These are phyloP conservation scores for Drosera spatulata DNA, from an alignment of 179 eudicot genomes.

Conservation along the genomic window DNA sequence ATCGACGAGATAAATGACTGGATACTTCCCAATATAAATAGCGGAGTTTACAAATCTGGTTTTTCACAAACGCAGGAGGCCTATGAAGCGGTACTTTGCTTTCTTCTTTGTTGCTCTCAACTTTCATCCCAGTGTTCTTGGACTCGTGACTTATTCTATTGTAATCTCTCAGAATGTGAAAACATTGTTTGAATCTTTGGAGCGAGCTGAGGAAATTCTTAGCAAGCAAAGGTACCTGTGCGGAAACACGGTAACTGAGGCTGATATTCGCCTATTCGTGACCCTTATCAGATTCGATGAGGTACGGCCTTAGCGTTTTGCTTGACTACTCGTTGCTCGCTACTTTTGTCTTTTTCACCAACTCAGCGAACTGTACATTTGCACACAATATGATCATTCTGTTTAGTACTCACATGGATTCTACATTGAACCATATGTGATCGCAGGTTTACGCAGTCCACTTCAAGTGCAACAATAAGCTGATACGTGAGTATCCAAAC, in stretches of 20 bases:
- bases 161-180: slow-evolving; percentile 43
- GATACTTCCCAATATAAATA: slow-evolving; percentile 62
- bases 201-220: slow-evolving; percentile 82
- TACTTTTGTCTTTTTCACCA: too few relatives aligned
- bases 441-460: slow-evolving; percentile 82
- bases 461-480: slow-evolving; percentile 93
- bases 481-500: slow-evolving; percentile 69
- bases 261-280: slow-evolving; percentile 83
- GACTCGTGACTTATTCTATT: too few relatives aligned
- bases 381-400: too few relatives aligned
- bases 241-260: slow-evolving; percentile 71
- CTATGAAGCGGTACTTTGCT: slow-evolving; percentile 42
- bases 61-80: slow-evolving; percentile 85
- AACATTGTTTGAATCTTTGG: slow-evolving; percentile 60
- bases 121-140: too few relatives aligned
- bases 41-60: slow-evolving; percentile 91
- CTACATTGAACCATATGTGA: not conserved
- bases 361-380: not conserved
- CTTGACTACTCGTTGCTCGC: too few relatives aligned
- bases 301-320: slow-evolving; percentile 28
- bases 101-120: not conserved
- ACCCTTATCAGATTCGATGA: slow-evolving; percentile 90
- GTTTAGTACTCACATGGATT: too few relatives aligned
- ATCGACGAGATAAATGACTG: slow-evolving; percentile 69
- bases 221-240: slow-evolving; percentile 70